Percentiles rank a stretch among this genome's conserved stretches.
Evolutionary conservation across 805 yeast genomes (phyloP).

Genomic region (Kuraishia floccosa): DNA sequence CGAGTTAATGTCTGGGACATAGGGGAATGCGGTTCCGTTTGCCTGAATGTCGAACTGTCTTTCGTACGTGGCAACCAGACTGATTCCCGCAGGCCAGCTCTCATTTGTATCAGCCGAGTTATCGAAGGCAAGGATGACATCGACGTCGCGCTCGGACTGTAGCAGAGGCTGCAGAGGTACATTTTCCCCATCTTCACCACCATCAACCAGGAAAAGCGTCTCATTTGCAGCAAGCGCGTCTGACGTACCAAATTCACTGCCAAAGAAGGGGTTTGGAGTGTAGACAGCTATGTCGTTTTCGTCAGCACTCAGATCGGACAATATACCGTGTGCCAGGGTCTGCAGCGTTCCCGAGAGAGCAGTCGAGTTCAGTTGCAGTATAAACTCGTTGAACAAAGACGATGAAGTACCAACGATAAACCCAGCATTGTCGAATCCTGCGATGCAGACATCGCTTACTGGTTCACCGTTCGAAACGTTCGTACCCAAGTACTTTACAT

Average conservation of each 20-base stretch:
- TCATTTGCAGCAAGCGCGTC: slow-evolving; percentile 25
- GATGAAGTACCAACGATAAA: slow-evolving; percentile 79
- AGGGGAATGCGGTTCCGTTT: slow-evolving; percentile 59
- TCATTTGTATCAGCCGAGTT: slow-evolving; percentile 53
- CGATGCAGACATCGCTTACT: slow-evolving; percentile 34
- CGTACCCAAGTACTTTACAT: slow-evolving; percentile 63
- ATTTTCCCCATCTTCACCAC: slow-evolving; percentile 70
- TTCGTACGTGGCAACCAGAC: slow-evolving; percentile 42
- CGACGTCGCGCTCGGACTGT: slow-evolving; percentile 49
- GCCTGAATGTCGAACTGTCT: slow-evolving; percentile 47
- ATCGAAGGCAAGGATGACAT: slow-evolving; percentile 54
- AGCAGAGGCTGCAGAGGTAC: slow-evolving; percentile 58
- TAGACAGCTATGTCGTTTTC: slow-evolving; percentile 63
- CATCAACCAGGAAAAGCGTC: slow-evolving; percentile 54
- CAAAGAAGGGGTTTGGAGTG: slow-evolving; percentile 61
- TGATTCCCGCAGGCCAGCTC: slow-evolving; percentile 59
- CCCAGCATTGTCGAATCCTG: slow-evolving; percentile 74
- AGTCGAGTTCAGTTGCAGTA: slow-evolving; percentile 46
- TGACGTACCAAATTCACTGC: slow-evolving; percentile 24
- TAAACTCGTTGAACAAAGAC: slow-evolving; percentile 59
- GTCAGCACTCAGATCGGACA: slow-evolving; percentile 27
- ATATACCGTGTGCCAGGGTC: slow-evolving; percentile 30
- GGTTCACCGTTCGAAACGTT: slow-evolving; percentile 50
- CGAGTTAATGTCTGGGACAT: slow-evolving; percentile 61
- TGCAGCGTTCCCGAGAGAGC: slow-evolving; percentile 34